A percentile compares a stretch with the other conserved stretches of the same genome.
Evolutionary conservation across 2,329 filamentous ascomycete species (phyloP).

Genomic region (Fusarium sp.): DNA sequence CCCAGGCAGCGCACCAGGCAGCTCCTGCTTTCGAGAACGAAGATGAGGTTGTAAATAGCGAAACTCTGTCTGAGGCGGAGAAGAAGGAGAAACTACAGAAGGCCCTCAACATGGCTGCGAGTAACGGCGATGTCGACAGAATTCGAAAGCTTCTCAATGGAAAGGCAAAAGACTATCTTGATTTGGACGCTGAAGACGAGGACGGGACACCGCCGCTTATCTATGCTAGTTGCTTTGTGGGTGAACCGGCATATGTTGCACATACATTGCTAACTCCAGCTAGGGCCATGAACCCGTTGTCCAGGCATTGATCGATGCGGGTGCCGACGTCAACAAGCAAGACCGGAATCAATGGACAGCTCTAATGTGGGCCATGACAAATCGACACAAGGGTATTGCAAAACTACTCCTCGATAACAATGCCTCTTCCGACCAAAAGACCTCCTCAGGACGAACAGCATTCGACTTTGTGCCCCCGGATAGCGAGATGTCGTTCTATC

Average conservation of each 20-base stretch:
- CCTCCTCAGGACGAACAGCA: slow-evolving; percentile 90
- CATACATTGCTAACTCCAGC: slow-evolving; percentile 7
- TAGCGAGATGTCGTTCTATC: slow-evolving; percentile 95
- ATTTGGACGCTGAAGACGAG: slow-evolving; percentile 89
- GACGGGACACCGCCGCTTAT: slow-evolving; percentile 97
- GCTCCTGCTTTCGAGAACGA: slow-evolving; percentile 81
- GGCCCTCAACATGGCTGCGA: slow-evolving; percentile 92
- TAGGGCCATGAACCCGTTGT: slow-evolving; percentile 93
- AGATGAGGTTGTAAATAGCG: slow-evolving; percentile 80
- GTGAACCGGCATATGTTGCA: slow-evolving; percentile 49
- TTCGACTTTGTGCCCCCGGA: slow-evolving; percentile 96
- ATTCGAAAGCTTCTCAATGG: slow-evolving; percentile 82
- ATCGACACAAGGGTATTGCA: slow-evolving; percentile 94
- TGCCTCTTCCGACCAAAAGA: slow-evolving; percentile 95
- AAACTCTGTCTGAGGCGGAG: slow-evolving; percentile 78
- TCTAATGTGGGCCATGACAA: slow-evolving; percentile 99
- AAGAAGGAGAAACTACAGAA: slow-evolving; percentile 88
- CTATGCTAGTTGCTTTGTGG: slow-evolving; percentile 96
- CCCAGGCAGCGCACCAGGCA: slow-evolving; percentile 86
- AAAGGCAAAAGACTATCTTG: slow-evolving; percentile 78
- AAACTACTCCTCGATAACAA: slow-evolving; percentile 93
- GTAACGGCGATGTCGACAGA: slow-evolving; percentile 90
- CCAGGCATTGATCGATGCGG: slow-evolving; percentile 82
- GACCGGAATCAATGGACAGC: slow-evolving; percentile 98
- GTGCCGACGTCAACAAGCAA: slow-evolving; percentile 90